These are phyloP conservation scores for Strobilomyces echinocephalus DNA, from an alignment of 768 basidiomycete species.

Conservation along the genomic window DNA sequence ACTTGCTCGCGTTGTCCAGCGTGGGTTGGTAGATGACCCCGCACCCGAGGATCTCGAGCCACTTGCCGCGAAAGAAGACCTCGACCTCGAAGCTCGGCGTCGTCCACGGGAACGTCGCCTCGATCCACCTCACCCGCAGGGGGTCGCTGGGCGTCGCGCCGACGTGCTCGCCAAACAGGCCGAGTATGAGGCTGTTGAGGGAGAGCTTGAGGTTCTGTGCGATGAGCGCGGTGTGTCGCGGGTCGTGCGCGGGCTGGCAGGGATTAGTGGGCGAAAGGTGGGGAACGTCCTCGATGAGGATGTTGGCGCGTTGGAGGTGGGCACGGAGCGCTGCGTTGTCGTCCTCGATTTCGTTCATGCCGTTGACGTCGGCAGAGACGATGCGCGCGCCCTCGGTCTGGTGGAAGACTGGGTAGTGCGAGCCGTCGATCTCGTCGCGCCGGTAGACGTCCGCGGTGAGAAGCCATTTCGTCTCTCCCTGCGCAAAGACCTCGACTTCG, in stretches of 20 bases:
- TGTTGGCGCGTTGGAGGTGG: conserved; percentile 64
- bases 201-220: conserved; percentile 85
- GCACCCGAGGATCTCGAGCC: conserved; percentile 94
- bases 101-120: conserved; percentile 97
- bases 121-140: conserved; percentile 91
- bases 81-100: conserved; percentile 98
- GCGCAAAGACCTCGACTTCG: conserved; percentile 85
- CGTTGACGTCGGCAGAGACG: conserved; percentile 54
- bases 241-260: conserved; percentile 73
- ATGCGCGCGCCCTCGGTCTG: conserved; percentile 95
- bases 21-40: conserved; percentile 91
- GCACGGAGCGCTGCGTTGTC: conserved; percentile 63
- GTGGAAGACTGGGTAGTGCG: conserved; percentile 97
- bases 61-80: conserved; percentile 92
- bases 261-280: conserved; percentile 74
- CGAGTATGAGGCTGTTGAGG: conserved; percentile 79
- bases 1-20: conserved; percentile 79
- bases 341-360: conserved; percentile 59
- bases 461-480: conserved; percentile 78
- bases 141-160: conserved; percentile 58
- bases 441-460: conserved; percentile 96
- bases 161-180: conserved; percentile 66
- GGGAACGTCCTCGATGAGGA: conserved; percentile 84
- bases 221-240: conserved; percentile 64
- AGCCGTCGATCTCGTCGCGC: conserved; percentile 95